These are phyloP conservation scores for Penicillium odoratum DNA, from an alignment of 495 filamentous ascomycete genomes.

Conservation along the genomic window DNA sequence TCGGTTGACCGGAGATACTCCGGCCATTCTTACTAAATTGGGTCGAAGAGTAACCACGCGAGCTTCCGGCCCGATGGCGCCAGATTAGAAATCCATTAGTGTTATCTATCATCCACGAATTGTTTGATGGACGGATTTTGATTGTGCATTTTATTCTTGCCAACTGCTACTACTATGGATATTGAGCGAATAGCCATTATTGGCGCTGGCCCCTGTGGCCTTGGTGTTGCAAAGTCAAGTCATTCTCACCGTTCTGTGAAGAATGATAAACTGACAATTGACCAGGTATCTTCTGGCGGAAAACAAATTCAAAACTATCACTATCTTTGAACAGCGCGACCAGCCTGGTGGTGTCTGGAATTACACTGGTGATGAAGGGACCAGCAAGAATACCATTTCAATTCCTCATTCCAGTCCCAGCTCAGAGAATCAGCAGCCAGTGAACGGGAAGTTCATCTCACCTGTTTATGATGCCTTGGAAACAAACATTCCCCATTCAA, in stretches of 20 bases:
- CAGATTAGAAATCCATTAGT: too few relatives aligned
- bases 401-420: conserved; percentile 3
- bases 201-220: conserved; percentile 28
- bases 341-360: conserved; percentile 77
- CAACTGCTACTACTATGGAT: conserved; percentile 3
- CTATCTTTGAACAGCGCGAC: conserved; percentile 70
- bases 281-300: conserved; percentile 66
- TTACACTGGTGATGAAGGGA: conserved; percentile 35
- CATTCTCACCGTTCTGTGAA: background rate
- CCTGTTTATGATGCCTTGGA: conserved; percentile 15
- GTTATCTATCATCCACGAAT: too few relatives aligned
- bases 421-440: conserved; percentile 2
- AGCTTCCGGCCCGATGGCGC: background rate
- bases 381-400: background rate
- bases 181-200: conserved; percentile 23
- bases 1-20: background rate
- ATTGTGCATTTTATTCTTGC: too few relatives aligned
- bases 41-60: background rate
- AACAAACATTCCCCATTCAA: conserved; percentile 14
- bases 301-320: conserved; percentile 58
- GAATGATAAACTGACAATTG: background rate
- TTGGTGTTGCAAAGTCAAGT: conserved; percentile 17
- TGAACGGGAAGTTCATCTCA: conserved; percentile 11
- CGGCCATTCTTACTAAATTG: background rate
- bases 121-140: too few relatives aligned